phyloP scores from a whole-genome alignment of 164 flowering plant genomes.

The Annona squamosa region DNA sequence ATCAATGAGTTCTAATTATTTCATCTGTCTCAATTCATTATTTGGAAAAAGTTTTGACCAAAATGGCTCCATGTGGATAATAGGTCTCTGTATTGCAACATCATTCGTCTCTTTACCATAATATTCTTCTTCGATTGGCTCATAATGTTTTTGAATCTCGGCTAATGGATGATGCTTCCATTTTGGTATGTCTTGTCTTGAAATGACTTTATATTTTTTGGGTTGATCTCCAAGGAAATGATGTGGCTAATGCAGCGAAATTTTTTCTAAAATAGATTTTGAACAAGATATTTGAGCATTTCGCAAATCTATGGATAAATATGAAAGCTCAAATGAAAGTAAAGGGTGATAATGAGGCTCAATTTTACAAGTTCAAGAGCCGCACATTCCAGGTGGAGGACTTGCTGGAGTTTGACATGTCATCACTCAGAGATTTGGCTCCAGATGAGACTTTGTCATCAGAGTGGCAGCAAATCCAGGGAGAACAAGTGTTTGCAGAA shows the following conservation, averaged over 20 bases:
- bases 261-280: constrained; percentile 9
- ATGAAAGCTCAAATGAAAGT: constrained; percentile 50
- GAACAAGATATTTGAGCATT: constrained; percentile 46
- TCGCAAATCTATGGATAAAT: constrained; percentile 59
- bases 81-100: constrained; percentile 40
- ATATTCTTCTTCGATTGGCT: constrained; percentile 41
- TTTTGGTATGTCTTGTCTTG: constrained; percentile 31
- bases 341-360: constrained; percentile 39
- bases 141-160: constrained; percentile 34
- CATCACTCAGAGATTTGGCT: constrained; percentile 29
- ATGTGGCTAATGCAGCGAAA: neutral
- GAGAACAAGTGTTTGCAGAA: constrained; percentile 32
- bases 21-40: neutral
- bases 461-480: constrained; percentile 69
- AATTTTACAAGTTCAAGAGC: constrained; percentile 60
- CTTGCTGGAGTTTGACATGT: constrained; percentile 55
- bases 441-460: constrained; percentile 33
- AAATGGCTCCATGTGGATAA: neutral
- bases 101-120: constrained; percentile 38
- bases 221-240: neutral
- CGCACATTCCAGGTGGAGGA: constrained; percentile 56
- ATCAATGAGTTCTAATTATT: neutral
- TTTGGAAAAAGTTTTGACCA: neutral
- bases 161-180: constrained; percentile 46
- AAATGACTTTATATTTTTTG: neutral